These are phyloP conservation scores for Ogataea pini DNA, from an alignment of 805 yeast species.

Conservation along the genomic window DNA sequence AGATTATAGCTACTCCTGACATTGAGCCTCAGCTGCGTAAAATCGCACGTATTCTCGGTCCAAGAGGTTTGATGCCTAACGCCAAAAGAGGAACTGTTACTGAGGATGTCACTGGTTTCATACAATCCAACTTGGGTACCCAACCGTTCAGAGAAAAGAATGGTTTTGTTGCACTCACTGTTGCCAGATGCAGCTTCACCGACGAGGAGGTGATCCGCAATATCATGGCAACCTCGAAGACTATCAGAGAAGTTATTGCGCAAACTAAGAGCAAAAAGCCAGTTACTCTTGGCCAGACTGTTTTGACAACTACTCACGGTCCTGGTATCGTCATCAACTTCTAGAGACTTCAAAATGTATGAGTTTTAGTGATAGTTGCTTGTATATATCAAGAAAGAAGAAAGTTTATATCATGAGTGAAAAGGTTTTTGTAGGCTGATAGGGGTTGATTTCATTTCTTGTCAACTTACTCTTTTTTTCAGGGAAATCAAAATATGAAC, in stretches of 20 bases:
- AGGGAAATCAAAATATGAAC: neutral
- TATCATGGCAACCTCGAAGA: slow-evolving; percentile 63
- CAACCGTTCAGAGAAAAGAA: slow-evolving; percentile 77
- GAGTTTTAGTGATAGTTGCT: neutral
- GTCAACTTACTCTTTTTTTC: too few species aligned
- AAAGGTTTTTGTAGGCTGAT: too few species aligned
- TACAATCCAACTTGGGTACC: slow-evolving; percentile 61
- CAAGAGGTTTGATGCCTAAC: slow-evolving; percentile 85
- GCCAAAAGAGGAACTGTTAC: slow-evolving; percentile 85
- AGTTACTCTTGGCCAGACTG: slow-evolving; percentile 67
- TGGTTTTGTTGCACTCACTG: slow-evolving; percentile 59
- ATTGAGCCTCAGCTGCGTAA: slow-evolving; percentile 60
- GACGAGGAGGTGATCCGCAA: slow-evolving; percentile 77
- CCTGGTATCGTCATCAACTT: slow-evolving; percentile 74
- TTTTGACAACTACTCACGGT: slow-evolving; percentile 69
- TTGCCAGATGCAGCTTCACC: slow-evolving; percentile 75
- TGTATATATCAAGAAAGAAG: slow-evolving; percentile 2
- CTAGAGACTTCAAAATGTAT: slow-evolving; percentile 19
- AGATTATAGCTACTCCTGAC: slow-evolving; percentile 84
- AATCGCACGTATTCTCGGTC: slow-evolving; percentile 83
- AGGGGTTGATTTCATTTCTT: too few species aligned
- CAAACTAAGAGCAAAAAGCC: slow-evolving; percentile 67
- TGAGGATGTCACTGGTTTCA: slow-evolving; percentile 55
- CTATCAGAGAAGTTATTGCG: slow-evolving; percentile 54
- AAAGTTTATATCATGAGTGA: neutral